A percentile compares a stretch with the other conserved stretches of the same genome.
Conservation (phyloP, 805 yeast species). For the Candida hungchunana region DNA sequence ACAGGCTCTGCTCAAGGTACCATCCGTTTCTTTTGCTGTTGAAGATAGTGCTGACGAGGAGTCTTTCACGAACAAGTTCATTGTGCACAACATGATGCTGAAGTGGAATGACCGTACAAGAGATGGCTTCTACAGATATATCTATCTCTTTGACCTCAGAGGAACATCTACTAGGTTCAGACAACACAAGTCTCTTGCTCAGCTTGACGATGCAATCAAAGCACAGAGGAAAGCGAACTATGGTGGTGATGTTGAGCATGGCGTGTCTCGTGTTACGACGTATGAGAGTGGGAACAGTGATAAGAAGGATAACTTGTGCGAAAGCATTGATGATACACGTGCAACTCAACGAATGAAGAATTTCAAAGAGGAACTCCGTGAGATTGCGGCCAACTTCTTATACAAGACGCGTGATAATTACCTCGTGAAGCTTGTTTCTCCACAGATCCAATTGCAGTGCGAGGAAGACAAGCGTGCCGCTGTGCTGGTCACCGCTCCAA, state of each 20-base stretch:
- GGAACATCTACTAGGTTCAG: slow-evolving; percentile 40
- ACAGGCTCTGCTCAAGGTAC: slow-evolving; percentile 2
- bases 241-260: slow-evolving; percentile 9
- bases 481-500: slow-evolving; percentile 69
- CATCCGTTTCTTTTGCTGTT: slow-evolving; percentile 14
- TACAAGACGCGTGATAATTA: slow-evolving; percentile 48
- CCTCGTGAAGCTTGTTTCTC: slow-evolving; percentile 64
- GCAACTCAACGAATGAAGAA: slow-evolving; percentile 33
- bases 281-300: slow-evolving; percentile 14
- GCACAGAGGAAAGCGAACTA: slow-evolving; percentile 26
- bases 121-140: slow-evolving; percentile 57
- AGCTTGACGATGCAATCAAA: slow-evolving; percentile 46
- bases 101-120: slow-evolving; percentile 76
- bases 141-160: slow-evolving; percentile 44
- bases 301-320: slow-evolving; percentile 6
- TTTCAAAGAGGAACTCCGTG: slow-evolving; percentile 51
- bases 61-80: slow-evolving; percentile 51
- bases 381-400: slow-evolving; percentile 31
- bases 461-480: slow-evolving; percentile 51
- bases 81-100: slow-evolving; percentile 65
- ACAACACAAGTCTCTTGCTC: slow-evolving; percentile 45
- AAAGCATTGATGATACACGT: slow-evolving; percentile 13
- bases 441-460: slow-evolving; percentile 73
- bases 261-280: slow-evolving; percentile 19
- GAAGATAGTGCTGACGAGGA: slow-evolving; percentile 16